Conservation (phyloP, 139 green algal genomes). For the Ettlia oleoabundans region DNA sequence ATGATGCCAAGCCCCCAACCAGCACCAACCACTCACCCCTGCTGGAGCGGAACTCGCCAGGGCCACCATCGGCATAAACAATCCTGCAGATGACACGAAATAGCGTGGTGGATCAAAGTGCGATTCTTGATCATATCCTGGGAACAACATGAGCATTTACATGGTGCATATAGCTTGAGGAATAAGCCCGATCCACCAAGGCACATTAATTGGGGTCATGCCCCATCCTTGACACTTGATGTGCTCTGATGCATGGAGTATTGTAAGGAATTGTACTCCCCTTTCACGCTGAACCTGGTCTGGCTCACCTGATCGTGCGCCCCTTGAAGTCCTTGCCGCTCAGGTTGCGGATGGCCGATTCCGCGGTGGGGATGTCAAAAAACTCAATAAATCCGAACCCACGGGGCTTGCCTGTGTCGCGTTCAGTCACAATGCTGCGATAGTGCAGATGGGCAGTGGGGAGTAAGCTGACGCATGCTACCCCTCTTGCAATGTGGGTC, state of each 20-base stretch:
- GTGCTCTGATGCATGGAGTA: too few relatives aligned
- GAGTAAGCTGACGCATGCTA: neutral
- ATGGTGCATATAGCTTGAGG: too few relatives aligned
- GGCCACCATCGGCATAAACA: conserved; percentile 64
- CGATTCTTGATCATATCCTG: too few relatives aligned
- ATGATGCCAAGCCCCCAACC: neutral
- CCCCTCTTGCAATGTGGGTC: neutral
- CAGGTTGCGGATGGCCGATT: conserved; percentile 89
- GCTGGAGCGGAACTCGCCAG: conserved; percentile 16
- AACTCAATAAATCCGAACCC: conserved; percentile 97
- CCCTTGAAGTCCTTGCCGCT: conserved; percentile 73
- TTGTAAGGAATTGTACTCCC: too few relatives aligned
- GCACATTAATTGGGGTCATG: too few relatives aligned
- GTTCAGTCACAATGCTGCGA: conserved; percentile 88
- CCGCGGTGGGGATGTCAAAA: conserved; percentile 86
- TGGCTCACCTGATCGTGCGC: conserved; percentile 53
- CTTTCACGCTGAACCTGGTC: neutral
- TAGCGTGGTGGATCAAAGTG: too few relatives aligned
- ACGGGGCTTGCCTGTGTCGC: conserved; percentile 92
- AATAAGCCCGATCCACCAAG: too few relatives aligned
- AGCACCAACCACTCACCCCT: neutral
- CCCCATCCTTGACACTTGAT: too few relatives aligned
- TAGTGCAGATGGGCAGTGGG: neutral
- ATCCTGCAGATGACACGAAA: too few relatives aligned
- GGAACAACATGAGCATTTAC: too few relatives aligned